phyloP scores from a whole-genome alignment of 2,329 filamentous ascomycete species.

The Septoria linicola region DNA sequence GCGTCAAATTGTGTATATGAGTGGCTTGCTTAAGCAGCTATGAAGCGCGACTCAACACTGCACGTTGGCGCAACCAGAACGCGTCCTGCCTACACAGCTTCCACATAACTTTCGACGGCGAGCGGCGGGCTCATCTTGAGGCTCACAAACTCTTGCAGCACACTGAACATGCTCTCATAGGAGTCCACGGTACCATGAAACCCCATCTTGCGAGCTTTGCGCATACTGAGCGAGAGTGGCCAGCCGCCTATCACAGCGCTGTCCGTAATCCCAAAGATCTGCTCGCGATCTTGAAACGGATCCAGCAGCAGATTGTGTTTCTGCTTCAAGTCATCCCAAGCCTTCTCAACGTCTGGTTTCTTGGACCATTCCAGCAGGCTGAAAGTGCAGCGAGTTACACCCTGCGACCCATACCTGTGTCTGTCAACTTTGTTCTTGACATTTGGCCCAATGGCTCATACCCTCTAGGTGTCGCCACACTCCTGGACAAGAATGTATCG shows the following conservation, averaged over 20 bases:
- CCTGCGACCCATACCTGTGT: conserved; percentile 23
- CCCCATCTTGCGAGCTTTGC: conserved; percentile 46
- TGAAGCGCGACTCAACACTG: too few relatives aligned
- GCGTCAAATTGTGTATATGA: too few relatives aligned
- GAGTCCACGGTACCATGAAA: conserved; percentile 49
- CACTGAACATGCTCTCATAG: conserved; percentile 42
- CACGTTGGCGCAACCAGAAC: too few relatives aligned
- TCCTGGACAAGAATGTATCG: conserved; percentile 14
- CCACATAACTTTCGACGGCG: conserved; percentile 1
- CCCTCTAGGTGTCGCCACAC: conserved; percentile 22
- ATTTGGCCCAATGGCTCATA: neutral
- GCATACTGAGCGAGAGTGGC: conserved; percentile 24
- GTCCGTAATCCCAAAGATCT: conserved; percentile 26
- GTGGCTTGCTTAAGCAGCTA: too few relatives aligned
- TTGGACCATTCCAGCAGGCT: conserved; percentile 46
- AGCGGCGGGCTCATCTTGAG: conserved; percentile 30
- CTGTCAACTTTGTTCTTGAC: conserved; percentile 1
- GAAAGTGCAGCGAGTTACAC: conserved; percentile 16
- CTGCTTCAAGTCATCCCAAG: conserved; percentile 41
- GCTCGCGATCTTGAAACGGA: conserved; percentile 37
- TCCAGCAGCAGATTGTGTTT: conserved; percentile 18
- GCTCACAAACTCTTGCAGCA: conserved; percentile 40
- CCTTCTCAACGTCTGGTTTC: conserved; percentile 42
- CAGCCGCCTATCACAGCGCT: conserved; percentile 38
- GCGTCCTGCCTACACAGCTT: too few relatives aligned